phyloP scores from a whole-genome alignment of 1,284 basidiomycete genomes.

The Limonomyces culmigenus region DNA sequence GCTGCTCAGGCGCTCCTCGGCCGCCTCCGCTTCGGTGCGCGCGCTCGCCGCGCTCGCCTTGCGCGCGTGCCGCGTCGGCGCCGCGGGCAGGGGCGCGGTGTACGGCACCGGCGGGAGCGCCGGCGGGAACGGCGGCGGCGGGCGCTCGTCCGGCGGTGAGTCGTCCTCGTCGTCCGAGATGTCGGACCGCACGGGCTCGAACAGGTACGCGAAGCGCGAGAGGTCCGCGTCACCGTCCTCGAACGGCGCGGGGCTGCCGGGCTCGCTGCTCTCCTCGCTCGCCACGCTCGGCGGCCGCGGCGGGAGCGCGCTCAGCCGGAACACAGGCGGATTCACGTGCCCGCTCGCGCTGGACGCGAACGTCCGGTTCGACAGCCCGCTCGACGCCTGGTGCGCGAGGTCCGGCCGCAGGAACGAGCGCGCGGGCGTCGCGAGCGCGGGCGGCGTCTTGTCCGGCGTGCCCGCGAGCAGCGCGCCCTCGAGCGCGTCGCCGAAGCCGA shows the following conservation, averaged over 20 bases:
- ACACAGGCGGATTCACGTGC: conserved; percentile 11
- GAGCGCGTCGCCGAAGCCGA: conserved; percentile 29
- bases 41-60: conserved; percentile 11
- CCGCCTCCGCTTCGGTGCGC: conserved; percentile 26
- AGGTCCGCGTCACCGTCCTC: too few species aligned
- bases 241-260: too few species aligned
- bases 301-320: conserved; percentile 6
- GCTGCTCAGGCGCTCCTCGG: conserved; percentile 22
- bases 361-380: conserved; percentile 8
- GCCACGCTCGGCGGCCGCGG: conserved; percentile 18
- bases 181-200: conserved; percentile 27
- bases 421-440: conserved; percentile 2
- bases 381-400: not conserved
- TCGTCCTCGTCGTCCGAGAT: not conserved
- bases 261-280: conserved; percentile 25
- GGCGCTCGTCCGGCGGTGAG: conserved; percentile 8
- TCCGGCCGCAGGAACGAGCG: conserved; percentile 1
- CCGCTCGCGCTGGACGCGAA: conserved; percentile 13
- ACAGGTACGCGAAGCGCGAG: conserved; percentile 51
- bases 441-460: conserved; percentile 2
- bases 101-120: conserved; percentile 1
- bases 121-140: conserved; percentile 5
- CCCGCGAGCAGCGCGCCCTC: conserved; percentile 17
- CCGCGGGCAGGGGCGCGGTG: not conserved
- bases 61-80: not conserved